Base-by-base conservation (phyloP, 2,329 filamentous ascomycete genomes). In the Xylaria sp. region DNA sequence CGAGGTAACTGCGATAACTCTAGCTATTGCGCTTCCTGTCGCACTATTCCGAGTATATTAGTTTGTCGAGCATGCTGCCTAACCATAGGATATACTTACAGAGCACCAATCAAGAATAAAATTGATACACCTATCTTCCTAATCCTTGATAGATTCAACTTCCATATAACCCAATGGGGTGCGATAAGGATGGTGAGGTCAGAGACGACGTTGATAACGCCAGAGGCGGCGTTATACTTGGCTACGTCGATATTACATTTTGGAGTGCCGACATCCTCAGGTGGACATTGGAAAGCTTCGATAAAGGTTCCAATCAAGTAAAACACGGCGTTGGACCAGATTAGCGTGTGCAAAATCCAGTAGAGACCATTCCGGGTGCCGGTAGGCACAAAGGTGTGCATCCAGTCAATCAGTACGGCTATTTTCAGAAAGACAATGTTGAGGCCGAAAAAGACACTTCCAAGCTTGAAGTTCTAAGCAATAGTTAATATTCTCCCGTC, bases 111-210 rank as follows among this genome's bases (percentile, higher is more conserved):
- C 18, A 71, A 21, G 27, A 72, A 72, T 13, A 72, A 47, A 18
- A 71, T 35, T 5, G 69, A 72, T 12, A 72, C 68, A 12, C 68
- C 70, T 16, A 70, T 64, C 60, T 71, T 72, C 40, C 54, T 47
- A 4, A 29, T 6, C 18, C 2, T 67, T 23, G 71, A 65, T 25
- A 71, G 37, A 29, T 71, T 65, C 12, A 72, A 61, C n/a, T 64
- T 69, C 71, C 71, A 72, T 37, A 72, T 69, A 0, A 72, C 66
- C 66, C 71, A 72, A 47, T 72, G 71, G 13, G 71, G 71, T 16
- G 69, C 53, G 21, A 63, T 57, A 2, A 72, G 60, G 47, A 72
- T 69, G 2, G 71, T 71, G 1, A 71, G 60, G 42, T 72, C 69
- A 6, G 71, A 72, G 13, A 72, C 16, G 23, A 72, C 64, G 54